Conservation (phyloP, 2,329 filamentous ascomycete species). For the Ophidiomyces ophidiicola region DNA sequence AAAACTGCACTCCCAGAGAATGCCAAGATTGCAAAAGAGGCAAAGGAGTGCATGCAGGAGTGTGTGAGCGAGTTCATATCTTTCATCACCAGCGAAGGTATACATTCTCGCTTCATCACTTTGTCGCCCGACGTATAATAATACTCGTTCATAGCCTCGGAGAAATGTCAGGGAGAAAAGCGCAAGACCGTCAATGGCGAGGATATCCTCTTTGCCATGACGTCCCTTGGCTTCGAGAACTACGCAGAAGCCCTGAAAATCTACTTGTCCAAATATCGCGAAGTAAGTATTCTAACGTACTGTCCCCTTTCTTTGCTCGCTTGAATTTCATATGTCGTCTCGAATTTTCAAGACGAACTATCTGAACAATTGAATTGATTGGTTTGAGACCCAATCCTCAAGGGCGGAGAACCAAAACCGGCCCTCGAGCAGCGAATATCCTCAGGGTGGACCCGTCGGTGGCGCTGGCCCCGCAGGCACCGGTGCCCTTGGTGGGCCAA, state of each 20-base stretch:
- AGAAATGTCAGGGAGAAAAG: conserved; percentile 99
- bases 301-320: conserved; percentile 10
- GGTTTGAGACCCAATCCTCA: conserved; percentile 64
- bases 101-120: conserved; percentile 23
- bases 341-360: conserved; percentile 28
- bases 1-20: conserved; percentile 95
- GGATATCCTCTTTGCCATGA: conserved; percentile 98
- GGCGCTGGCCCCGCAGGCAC: conserved; percentile 18
- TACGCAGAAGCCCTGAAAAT: conserved; percentile 97
- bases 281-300: conserved; percentile 54
- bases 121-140: not conserved
- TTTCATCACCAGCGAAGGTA: conserved; percentile 98
- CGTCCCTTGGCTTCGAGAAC: conserved; percentile 95
- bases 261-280: conserved; percentile 91
- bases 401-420: conserved; percentile 53
- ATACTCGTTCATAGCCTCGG: conserved; percentile 55
- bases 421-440: conserved; percentile 39
- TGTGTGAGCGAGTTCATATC: conserved; percentile 99
- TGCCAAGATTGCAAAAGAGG: conserved; percentile 97
- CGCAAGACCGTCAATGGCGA: conserved; percentile 98
- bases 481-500: conserved; percentile 21
- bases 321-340: conserved; percentile 28
- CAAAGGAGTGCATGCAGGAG: conserved; percentile 99
- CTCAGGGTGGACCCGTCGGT: conserved; percentile 12
- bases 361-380: conserved; percentile 42